A percentile compares a stretch with the other conserved stretches of the same genome.
These are phyloP conservation scores for Carex cristatella DNA, from an alignment of 176 grass and related monocot species.

Conservation along the genomic window DNA sequence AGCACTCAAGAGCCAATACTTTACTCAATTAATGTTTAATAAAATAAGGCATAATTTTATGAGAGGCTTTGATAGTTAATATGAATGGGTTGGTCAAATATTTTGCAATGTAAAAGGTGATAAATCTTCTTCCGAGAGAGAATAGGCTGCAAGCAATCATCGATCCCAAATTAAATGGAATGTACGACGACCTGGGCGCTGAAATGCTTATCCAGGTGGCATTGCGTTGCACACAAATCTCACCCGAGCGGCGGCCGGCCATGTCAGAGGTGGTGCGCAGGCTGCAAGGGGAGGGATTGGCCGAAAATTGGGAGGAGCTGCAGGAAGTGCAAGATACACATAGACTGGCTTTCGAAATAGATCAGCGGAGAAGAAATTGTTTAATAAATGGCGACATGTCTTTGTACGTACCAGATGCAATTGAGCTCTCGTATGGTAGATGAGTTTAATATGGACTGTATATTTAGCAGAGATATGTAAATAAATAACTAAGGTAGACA, in stretches of 20 bases:
- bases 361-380: background rate
- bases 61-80: background rate
- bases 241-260: background rate
- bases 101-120: background rate
- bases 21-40: background rate
- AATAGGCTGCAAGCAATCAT: background rate
- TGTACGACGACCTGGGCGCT: background rate
- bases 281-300: constrained; percentile 11
- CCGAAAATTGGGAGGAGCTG: background rate
- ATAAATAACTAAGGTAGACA: background rate
- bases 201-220: constrained; percentile 17
- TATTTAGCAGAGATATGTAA: background rate
- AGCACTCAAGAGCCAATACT: background rate
- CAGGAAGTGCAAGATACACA: background rate
- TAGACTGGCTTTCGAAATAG: background rate
- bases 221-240: constrained; percentile 1
- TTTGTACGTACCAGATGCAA: constrained; percentile 5
- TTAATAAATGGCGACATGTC: background rate
- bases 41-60: background rate
- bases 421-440: constrained; percentile 19
- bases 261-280: constrained; percentile 23
- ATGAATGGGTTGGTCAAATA: background rate
- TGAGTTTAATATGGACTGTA: background rate
- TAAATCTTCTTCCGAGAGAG: constrained; percentile 1
- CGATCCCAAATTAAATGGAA: constrained; percentile 3